Conservation (phyloP, 2,329 filamentous ascomycete species). For the Madurella mycetomatis region DNA sequence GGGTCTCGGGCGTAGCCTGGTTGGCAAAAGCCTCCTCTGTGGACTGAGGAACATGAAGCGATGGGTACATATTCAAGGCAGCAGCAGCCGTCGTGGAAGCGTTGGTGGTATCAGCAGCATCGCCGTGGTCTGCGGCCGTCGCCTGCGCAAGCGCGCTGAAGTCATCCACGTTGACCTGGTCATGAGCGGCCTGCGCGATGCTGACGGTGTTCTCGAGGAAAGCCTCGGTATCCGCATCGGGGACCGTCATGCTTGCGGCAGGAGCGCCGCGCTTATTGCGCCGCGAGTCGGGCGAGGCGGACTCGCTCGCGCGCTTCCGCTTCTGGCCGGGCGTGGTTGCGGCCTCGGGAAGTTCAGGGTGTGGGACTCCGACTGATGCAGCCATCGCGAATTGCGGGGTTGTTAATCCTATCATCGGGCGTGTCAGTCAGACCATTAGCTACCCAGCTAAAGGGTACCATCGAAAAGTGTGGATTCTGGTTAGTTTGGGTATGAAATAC, state of each 20-base stretch:
- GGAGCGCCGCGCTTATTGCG: slow-evolving; percentile 49
- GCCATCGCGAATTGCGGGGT: slow-evolving; percentile 37
- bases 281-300: slow-evolving; percentile 44
- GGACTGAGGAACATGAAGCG: slow-evolving; percentile 52
- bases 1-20: slow-evolving; percentile 39
- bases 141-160: slow-evolving; percentile 55
- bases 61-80: slow-evolving; percentile 55
- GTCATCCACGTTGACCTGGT: slow-evolving; percentile 47
- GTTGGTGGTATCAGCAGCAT: slow-evolving; percentile 45
- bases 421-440: neutral
- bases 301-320: slow-evolving; percentile 50
- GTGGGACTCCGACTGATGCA: slow-evolving; percentile 43
- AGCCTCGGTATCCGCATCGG: slow-evolving; percentile 42
- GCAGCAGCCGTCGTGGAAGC: slow-evolving; percentile 58
- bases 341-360: slow-evolving; percentile 43
- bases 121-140: slow-evolving; percentile 43
- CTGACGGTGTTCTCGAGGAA: slow-evolving; percentile 55
- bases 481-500: neutral
- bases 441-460: neutral
- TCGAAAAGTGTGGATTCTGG: neutral
- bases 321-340: slow-evolving; percentile 46
- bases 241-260: slow-evolving; percentile 41
- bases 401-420: slow-evolving; percentile 14
- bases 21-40: slow-evolving; percentile 58
- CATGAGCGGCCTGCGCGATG: slow-evolving; percentile 36